Evolutionary conservation across 2,329 filamentous ascomycete species (phyloP).

Genomic region (Chalaropsis thielavioides): DNA sequence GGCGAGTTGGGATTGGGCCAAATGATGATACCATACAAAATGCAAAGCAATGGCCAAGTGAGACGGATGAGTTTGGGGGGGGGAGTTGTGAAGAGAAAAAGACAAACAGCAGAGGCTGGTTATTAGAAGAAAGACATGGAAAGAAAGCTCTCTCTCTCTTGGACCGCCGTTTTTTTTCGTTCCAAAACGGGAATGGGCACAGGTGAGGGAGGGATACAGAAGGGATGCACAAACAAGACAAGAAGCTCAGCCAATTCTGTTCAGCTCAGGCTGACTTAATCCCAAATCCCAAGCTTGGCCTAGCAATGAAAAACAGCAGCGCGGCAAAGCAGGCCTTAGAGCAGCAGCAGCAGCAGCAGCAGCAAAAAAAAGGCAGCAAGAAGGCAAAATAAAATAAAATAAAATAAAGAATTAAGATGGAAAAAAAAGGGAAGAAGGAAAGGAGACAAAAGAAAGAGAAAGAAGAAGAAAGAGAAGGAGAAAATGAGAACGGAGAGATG

Average conservation of each 20-base stretch:
- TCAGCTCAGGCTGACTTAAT: neutral
- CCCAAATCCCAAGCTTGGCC: neutral
- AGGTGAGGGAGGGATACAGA: slow-evolving; percentile 7
- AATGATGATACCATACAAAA: neutral
- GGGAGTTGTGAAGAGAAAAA: slow-evolving; percentile 12
- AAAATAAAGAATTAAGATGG: slow-evolving; percentile 18
- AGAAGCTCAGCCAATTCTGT: neutral
- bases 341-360: too few species aligned
- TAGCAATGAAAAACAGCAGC: neutral
- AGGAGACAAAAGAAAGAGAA: slow-evolving; percentile 18
- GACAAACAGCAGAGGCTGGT: slow-evolving; percentile 12
- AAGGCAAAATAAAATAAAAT: slow-evolving; percentile 11
- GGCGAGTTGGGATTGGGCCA: neutral
- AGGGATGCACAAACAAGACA: slow-evolving; percentile 7
- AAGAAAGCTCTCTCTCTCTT: slow-evolving; percentile 16
- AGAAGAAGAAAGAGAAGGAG: slow-evolving; percentile 17
- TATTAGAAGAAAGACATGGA: slow-evolving; percentile 19
- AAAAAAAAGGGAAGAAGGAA: slow-evolving; percentile 19
- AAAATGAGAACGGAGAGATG: slow-evolving; percentile 2
- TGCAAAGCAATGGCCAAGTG: neutral
- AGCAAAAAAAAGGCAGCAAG: neutral
- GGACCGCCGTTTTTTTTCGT: neutral
- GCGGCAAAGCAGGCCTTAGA: neutral
- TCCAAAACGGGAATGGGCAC: neutral
- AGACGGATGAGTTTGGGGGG: neutral